Base-by-base conservation (phyloP, 2,329 filamentous ascomycete genomes). In the Phaeoacremonium minimum region DNA sequence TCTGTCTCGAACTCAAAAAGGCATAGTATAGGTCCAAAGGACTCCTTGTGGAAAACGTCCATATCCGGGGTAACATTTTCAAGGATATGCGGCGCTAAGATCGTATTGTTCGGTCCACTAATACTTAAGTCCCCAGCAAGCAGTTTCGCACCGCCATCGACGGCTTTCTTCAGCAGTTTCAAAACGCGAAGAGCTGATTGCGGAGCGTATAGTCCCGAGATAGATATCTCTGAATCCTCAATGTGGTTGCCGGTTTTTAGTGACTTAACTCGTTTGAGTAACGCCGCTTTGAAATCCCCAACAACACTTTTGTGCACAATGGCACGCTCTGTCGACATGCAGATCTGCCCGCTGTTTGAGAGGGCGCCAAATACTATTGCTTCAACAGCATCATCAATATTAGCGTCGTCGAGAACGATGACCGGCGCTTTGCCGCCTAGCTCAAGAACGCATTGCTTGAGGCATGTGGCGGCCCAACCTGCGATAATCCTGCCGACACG, bases 261-360 rank as follows among this genome's bases (percentile, higher is more conserved):
- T 18, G 33, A 32, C 20, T 45, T 45, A 14, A 56, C 43, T n/a
- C 40, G 38, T 7, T 40, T 46, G 14, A 54, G 34, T 13, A 64
- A 41, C 46, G 53, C 57, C 33, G 45, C 42, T 41, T 55, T 66
- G 57, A 84, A 84, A 16, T 67, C 55, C 15, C 66, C 62, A 36
- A 66, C 64, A 38, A 84, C 61, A 26, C 62, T 62, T 36, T 67
- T 67, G 54, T 81, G 72, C 16, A 83, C 75, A n/a, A 83, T 54
- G 41, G 83, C 77, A n/a, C 75, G 71, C 54, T 85, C 81, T 0
- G 80, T 84, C 6, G 74, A 71, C 80, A 85, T 84, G 61, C 81
- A 85, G 30, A 85, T 72, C 62, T 86, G 82, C 1, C 81, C 81
- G 13, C 62, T 66, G 48, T 83, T 73, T 42, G 81, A 50, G 51